Evolutionary conservation across 2,329 filamentous ascomycete species (phyloP), one percentile per base, ranked within the genome.

Genomic region (Metarhizium rileyi): DNA sequence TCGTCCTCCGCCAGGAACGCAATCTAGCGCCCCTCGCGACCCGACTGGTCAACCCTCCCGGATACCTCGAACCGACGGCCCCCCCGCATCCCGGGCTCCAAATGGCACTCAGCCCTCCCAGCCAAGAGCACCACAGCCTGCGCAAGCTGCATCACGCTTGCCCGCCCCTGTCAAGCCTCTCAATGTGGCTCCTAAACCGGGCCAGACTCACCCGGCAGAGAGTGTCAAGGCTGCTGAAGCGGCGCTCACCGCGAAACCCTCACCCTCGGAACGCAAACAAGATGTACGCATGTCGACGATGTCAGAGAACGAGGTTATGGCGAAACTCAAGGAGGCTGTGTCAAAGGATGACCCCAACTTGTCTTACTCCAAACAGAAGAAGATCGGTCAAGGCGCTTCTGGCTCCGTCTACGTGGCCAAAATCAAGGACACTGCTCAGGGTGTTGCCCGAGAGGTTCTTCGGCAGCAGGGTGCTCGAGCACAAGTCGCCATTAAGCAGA

Each of bases 351-450:
- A 95, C 63, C 93, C 93, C 48, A 86, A 94, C 60, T 75, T 95
- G 57, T 95, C 90, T 23, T 98, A 98, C 73, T 91, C 90, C 62
- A 98, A 98, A 74, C 93, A 97, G 71, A 96, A 96, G 79, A 98
- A 98, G 78, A 97, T 98, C 67, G 93, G 93, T 20, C 93, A 98
- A 67, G 93, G 93, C 70, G 93, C 93, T 50, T 98, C 93, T 54
- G 93, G 93, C 51, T 97, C 91, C 22, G 93, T 98, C 44, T 98
- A 98, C 63, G 91, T 98, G 54, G 93, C 93, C 55, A 93, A 94
- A 63, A 87, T 98, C 55, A 93, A 93, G 67, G 87, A 95, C 63
- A 84, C 79, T 50, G 87, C 91, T 2, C 78, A 82, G n/a, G 94
- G 90, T n/a, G 80, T 87, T 56, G 91, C 91, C 22, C 81, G 84